These are phyloP conservation scores for Jaltomata sinuosa DNA, from an alignment of 257 asterid species.

Conservation along the genomic window DNA sequence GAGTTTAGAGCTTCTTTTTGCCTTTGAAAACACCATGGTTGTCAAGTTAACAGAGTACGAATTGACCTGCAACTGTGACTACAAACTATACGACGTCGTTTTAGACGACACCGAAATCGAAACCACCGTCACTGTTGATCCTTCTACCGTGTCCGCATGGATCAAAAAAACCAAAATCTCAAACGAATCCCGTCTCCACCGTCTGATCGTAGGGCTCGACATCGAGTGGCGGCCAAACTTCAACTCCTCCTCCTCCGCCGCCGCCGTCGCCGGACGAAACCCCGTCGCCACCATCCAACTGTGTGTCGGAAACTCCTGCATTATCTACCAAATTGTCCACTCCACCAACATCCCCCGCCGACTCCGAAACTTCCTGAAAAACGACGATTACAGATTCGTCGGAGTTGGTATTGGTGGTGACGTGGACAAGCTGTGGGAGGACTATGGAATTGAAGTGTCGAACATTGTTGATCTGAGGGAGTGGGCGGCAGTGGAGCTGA, in stretches of 20 bases:
- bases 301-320: conserved; percentile 36
- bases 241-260: no score
- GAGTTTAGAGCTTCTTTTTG: neutral
- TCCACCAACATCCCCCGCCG: conserved; percentile 15
- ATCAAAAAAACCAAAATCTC: conserved; percentile 14
- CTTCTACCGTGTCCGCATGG: conserved; percentile 22
- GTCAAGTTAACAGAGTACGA: neutral
- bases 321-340: conserved; percentile 33
- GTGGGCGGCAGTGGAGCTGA: neutral
- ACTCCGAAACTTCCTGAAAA: conserved; percentile 24
- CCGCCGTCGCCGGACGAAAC: conserved; percentile 5
- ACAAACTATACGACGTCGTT: conserved; percentile 31
- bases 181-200: conserved; percentile 4
- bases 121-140: conserved; percentile 33
- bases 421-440: conserved; percentile 32
- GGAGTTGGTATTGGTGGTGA: conserved; percentile 37
- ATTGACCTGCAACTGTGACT: neutral
- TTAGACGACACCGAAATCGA: conserved; percentile 15
- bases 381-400: conserved; percentile 25
- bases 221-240: conserved; percentile 46
- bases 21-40: neutral
- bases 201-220: conserved; percentile 37
- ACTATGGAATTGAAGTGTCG: conserved; percentile 4
- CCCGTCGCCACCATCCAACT: conserved; percentile 52
- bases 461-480: neutral